These are phyloP conservation scores for Physcia stellaris DNA, from an alignment of 495 filamentous ascomycete species.

Conservation along the genomic window DNA sequence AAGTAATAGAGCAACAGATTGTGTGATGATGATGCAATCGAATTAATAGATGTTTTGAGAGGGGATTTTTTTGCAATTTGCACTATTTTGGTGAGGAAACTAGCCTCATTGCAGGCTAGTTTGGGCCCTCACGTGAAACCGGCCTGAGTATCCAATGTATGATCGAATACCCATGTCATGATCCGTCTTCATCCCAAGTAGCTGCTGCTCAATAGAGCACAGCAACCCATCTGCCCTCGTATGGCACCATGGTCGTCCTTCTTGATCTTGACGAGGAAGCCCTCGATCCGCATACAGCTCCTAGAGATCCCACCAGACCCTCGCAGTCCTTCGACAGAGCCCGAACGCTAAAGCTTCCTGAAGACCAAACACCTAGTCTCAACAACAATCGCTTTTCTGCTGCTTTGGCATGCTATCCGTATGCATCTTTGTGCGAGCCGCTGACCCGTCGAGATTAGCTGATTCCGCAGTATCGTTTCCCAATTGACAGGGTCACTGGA, in stretches of 20 bases:
- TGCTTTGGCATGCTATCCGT: conserved; percentile 87
- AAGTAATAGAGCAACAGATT: too few relatives aligned
- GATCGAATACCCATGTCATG: too few relatives aligned
- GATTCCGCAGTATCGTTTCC: conserved; percentile 51
- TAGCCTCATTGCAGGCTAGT: too few relatives aligned
- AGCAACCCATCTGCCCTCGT: too few relatives aligned
- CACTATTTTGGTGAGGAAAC: too few relatives aligned
- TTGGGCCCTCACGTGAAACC: too few relatives aligned
- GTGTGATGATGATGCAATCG: too few relatives aligned
- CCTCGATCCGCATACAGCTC: conserved; percentile 28
- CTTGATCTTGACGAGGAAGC: conserved; percentile 49
- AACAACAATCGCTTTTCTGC: conserved; percentile 61
- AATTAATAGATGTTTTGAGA: too few relatives aligned
- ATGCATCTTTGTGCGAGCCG: conserved; percentile 19
- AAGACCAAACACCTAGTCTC: conserved; percentile 28
- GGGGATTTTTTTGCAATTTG: too few relatives aligned
- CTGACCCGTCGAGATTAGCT: conserved; percentile 13
- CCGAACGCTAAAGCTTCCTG: neutral
- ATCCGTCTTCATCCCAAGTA: too few relatives aligned
- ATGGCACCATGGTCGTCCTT: conserved; percentile 46
- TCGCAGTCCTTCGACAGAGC: conserved; percentile 1
- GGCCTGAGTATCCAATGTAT: too few relatives aligned
- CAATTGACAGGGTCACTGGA: conserved; percentile 63
- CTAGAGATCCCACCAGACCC: conserved; percentile 16
- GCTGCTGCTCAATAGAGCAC: too few relatives aligned